Conservation (phyloP, 2,329 filamentous ascomycete species). For the Venturia effusa region DNA sequence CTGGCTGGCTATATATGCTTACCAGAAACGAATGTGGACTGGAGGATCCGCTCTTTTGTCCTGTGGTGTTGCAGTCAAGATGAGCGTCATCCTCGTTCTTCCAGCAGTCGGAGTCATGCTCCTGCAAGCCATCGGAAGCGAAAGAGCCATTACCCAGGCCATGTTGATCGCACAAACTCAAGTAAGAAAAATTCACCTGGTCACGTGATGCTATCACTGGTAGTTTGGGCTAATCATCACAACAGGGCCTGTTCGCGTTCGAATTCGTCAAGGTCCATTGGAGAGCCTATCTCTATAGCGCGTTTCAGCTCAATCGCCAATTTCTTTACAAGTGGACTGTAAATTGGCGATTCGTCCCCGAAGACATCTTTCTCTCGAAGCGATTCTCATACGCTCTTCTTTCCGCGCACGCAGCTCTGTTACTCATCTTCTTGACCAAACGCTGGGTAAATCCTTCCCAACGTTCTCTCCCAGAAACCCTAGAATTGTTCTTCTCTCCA, state of each 20-base stretch:
- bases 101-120: slow-evolving; percentile 71
- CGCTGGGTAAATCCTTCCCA: slow-evolving; percentile 64
- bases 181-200: slow-evolving; percentile 37
- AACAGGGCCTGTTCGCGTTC: slow-evolving; percentile 41
- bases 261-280: slow-evolving; percentile 61
- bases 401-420: slow-evolving; percentile 51
- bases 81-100: slow-evolving; percentile 75
- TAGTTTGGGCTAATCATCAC: background rate
- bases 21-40: slow-evolving; percentile 66
- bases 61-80: slow-evolving; percentile 82
- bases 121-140: slow-evolving; percentile 60
- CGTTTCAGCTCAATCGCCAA: slow-evolving; percentile 82
- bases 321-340: slow-evolving; percentile 99
- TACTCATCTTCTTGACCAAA: slow-evolving; percentile 53
- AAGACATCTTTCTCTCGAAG: slow-evolving; percentile 64
- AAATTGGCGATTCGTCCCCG: slow-evolving; percentile 93
- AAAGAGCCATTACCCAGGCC: slow-evolving; percentile 54
- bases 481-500: slow-evolving; percentile 31
- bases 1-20: slow-evolving; percentile 68
- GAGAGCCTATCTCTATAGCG: slow-evolving; percentile 63
- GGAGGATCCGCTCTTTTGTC: slow-evolving; percentile 63
- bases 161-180: slow-evolving; percentile 70
- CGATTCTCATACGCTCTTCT: slow-evolving; percentile 60
- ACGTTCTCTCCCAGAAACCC: slow-evolving; percentile 46
- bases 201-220: background rate